Conservation (phyloP, 106 monocot genomes). For the Phalaenopsis equestris region DNA sequence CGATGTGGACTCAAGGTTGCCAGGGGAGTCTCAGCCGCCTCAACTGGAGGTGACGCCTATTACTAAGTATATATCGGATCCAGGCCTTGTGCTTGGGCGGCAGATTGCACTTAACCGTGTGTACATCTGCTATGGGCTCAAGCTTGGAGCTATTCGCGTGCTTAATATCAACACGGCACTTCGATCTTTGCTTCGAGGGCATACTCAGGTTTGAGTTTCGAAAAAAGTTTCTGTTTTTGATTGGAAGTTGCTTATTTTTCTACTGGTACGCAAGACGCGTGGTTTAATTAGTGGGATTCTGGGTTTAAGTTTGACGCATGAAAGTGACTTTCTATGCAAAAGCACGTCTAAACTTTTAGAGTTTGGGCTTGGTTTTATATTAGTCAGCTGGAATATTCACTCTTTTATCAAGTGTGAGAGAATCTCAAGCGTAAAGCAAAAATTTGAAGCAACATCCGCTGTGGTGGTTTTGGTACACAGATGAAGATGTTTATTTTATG, state of each 20-base stretch:
- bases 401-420: neutral
- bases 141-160: conserved; percentile 70
- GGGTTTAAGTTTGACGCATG: neutral
- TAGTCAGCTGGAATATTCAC: neutral
- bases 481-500: neutral
- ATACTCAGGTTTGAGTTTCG: conserved; percentile 53
- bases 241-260: neutral
- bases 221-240: neutral
- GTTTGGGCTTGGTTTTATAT: neutral
- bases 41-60: conserved; percentile 98
- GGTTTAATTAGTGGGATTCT: neutral
- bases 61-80: conserved; percentile 90
- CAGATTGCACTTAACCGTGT: conserved; percentile 94
- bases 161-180: conserved; percentile 92
- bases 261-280: neutral
- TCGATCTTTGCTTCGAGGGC: conserved; percentile 75
- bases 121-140: conserved; percentile 93
- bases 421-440: neutral
- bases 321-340: neutral
- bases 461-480: neutral
- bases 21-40: conserved; percentile 61
- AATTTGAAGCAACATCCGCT: neutral
- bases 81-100: conserved; percentile 80
- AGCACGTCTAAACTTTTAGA: neutral
- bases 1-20: conserved; percentile 70